Evolutionary conservation across 2,329 filamentous ascomycete genomes (phyloP).

Genomic region (Myriosclerotinia duriaeana): DNA sequence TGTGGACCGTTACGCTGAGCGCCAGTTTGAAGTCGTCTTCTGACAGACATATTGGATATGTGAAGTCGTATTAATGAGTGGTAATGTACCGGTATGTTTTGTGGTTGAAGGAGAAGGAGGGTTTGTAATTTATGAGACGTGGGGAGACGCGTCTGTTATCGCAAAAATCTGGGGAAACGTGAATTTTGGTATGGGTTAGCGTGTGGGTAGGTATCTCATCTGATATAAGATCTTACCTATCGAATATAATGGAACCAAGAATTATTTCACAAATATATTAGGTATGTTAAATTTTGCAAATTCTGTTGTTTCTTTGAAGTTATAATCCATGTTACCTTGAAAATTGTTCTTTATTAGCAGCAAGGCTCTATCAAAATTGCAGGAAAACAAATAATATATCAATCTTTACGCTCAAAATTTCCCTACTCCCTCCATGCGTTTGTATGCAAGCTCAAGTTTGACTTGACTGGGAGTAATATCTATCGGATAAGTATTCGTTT

Average conservation of each 20-base stretch:
- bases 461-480: neutral
- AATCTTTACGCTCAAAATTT: neutral
- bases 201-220: neutral
- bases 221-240: neutral
- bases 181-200: constrained; percentile 2
- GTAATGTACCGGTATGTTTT: neutral
- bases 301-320: neutral
- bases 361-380: constrained; percentile 10
- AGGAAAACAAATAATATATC: neutral
- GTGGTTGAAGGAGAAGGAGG: neutral
- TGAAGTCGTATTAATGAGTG: neutral
- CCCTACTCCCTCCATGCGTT: neutral
- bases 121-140: constrained; percentile 1
- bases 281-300: neutral
- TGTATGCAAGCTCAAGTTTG: neutral
- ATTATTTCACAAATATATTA: neutral
- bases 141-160: constrained; percentile 13
- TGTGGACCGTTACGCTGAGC: constrained; percentile 24
- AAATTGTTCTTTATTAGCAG: neutral
- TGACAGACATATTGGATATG: constrained; percentile 29
- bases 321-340: neutral
- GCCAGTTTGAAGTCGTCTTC: constrained; percentile 31
- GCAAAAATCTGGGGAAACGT: constrained; percentile 7
- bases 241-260: neutral
- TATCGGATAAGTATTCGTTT: neutral